Percentiles rank a stretch among this genome's conserved stretches.
phyloP scores from a whole-genome alignment of 2,329 filamentous ascomycete genomes.

The Penicillium sp. region DNA sequence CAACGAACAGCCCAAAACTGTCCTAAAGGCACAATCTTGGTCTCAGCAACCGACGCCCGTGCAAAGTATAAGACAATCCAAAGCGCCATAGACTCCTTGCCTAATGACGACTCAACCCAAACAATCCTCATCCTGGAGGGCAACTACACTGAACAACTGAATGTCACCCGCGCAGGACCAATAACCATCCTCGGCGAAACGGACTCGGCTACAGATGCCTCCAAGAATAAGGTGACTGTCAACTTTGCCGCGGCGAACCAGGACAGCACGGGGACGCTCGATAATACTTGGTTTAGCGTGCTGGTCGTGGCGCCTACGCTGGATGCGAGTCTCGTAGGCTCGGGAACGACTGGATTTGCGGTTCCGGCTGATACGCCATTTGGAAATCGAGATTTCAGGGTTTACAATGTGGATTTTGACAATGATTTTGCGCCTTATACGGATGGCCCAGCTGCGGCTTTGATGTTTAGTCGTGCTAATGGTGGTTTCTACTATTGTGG shows the following conservation, averaged over 20 bases:
- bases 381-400: conserved; percentile 62
- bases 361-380: conserved; percentile 63
- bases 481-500: conserved; percentile 66
- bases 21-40: conserved; percentile 29
- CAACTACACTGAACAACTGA: conserved; percentile 63
- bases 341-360: conserved; percentile 61
- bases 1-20: conserved; percentile 22
- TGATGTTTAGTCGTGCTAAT: conserved; percentile 63
- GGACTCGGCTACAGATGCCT: conserved; percentile 46
- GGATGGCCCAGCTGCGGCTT: conserved; percentile 59
- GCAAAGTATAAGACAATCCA: conserved; percentile 45
- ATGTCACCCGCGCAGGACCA: conserved; percentile 62
- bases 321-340: conserved; percentile 61
- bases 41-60: conserved; percentile 23
- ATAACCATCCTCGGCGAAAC: conserved; percentile 63
- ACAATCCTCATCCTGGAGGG: conserved; percentile 62
- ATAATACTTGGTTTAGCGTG: conserved; percentile 64
- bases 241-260: conserved; percentile 59
- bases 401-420: conserved; percentile 66
- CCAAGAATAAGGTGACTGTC: conserved; percentile 55
- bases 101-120: conserved; percentile 46
- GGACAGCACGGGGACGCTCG: conserved; percentile 42
- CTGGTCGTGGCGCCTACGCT: conserved; percentile 64
- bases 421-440: conserved; percentile 58
- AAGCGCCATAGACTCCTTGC: conserved; percentile 49